Evolutionary conservation across 2,329 filamentous ascomycete species (phyloP), one percentile per base, ranked within the genome.

Genomic region (Verticillium klebahnii): DNA sequence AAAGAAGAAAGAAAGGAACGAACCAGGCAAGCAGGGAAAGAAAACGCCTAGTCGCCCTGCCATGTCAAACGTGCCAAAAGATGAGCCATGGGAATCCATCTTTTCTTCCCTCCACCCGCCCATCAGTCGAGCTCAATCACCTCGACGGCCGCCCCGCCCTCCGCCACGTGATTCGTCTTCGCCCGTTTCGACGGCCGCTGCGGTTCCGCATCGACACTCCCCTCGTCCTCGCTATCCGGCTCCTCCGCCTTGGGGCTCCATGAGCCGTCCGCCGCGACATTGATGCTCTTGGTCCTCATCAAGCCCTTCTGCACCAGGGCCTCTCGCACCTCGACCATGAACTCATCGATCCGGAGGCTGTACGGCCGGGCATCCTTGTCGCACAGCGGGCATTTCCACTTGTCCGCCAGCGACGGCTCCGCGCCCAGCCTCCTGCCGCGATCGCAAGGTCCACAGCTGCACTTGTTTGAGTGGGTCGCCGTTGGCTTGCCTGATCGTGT

Each of bases 381-480:
- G 73, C 94, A 98, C 34, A 96, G 86, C 0, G 95, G 95, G 69
- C 95, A 99, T 65, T 85, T 89, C 93, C 93, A 97, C 59, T 85
- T 85, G 69, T 95, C 91, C 0, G 85, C 79, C 60, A 83, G 75
- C 1, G 80, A 81, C 9, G 84, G 85, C 66, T 88, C 82, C 5
- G 60, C 39, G 5, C 58, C 23, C 55, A 40, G 36, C 15, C 40
- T 58, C 23, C 37, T n/a, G 2, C 56, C 29, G 23, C 59, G 36
- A 23, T 50, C 15, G 56, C 66, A 68, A 9, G 67, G 71, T 12
- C 70, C 68, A 66, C 78, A 82, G 62, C 60, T 81, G 81, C 45
- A 72, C 67, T 58, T 72, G 59, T 25, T 67, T 64, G 29, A 66
- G 62, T 58, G 78, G 72, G 58, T 70, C 66, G 78, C 81, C 34